Evolutionary conservation across 169 alveolate species (phyloP).

Genomic region (Plasmodium gaboni): DNA sequence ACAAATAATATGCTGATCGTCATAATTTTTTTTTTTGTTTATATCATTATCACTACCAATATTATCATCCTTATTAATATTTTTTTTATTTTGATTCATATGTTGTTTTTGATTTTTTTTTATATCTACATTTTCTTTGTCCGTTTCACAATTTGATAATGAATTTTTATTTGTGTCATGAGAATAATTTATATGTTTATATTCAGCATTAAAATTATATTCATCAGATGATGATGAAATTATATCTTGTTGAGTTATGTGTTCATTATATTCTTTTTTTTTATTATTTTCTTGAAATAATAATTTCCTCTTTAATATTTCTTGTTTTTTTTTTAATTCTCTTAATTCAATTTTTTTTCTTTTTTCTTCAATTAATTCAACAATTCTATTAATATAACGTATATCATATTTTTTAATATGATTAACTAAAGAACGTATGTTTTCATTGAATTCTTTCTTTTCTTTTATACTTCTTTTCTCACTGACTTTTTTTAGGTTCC

Average conservation of each 20-base stretch:
- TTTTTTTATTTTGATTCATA: background rate
- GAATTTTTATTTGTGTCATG: background rate
- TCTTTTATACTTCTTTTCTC: slow-evolving; percentile 87
- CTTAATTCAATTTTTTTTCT: slow-evolving; percentile 33
- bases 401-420: slow-evolving; percentile 82
- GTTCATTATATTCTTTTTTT: slow-evolving; percentile 75
- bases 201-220: background rate
- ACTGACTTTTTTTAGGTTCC: slow-evolving; percentile 35
- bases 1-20: background rate
- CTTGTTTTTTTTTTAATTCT: slow-evolving; percentile 12
- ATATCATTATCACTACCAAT: background rate
- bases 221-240: background rate
- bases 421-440: slow-evolving; percentile 82
- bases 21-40: background rate
- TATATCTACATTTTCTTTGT: background rate
- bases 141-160: background rate
- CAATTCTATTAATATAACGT: slow-evolving; percentile 53
- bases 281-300: slow-evolving; percentile 15
- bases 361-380: slow-evolving; percentile 47
- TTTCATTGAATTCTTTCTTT: slow-evolving; percentile 85
- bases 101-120: no score
- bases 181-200: background rate
- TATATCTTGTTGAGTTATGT: slow-evolving; percentile 26
- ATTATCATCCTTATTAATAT: background rate
- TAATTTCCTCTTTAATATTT: slow-evolving; percentile 24